phyloP scores from a whole-genome alignment of 352 stramenopile species.

The Blastocystis sp. region DNA sequence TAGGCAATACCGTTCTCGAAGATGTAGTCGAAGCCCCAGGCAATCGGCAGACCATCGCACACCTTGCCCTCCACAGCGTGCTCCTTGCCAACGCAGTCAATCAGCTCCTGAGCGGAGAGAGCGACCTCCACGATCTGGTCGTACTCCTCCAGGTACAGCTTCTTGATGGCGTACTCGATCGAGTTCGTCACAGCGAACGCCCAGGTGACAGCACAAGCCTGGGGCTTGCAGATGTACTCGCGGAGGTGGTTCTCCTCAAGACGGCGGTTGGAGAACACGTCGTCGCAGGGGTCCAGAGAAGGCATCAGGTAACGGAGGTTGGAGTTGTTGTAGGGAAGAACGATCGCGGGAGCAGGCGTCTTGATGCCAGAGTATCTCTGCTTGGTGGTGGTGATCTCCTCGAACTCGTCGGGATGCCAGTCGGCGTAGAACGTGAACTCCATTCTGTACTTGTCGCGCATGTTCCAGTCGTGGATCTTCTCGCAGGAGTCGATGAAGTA shows the following conservation, averaged over 20 bases:
- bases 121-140: conserved; percentile 25
- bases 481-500: too few species aligned
- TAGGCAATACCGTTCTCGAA: conserved; percentile 25
- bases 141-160: conserved; percentile 33
- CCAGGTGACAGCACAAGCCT: conserved; percentile 34
- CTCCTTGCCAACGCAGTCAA: conserved; percentile 26
- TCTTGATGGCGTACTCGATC: conserved; percentile 59
- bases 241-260: conserved; percentile 30
- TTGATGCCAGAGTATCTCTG: background rate
- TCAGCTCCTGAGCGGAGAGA: conserved; percentile 57
- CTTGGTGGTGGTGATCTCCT: background rate
- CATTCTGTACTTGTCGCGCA: conserved; percentile 15
- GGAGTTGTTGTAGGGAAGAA: background rate
- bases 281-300: background rate
- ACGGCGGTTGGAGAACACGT: background rate
- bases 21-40: conserved; percentile 1
- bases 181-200: conserved; percentile 36
- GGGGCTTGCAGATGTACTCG: conserved; percentile 21
- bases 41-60: conserved; percentile 20
- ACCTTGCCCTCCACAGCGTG: conserved; percentile 4
- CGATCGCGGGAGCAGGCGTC: background rate
- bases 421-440: conserved; percentile 57
- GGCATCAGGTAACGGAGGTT: background rate
- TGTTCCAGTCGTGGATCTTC: background rate
- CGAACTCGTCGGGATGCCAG: conserved; percentile 19